Evolutionary conservation across 2,329 filamentous ascomycete species (phyloP).

Genomic region (Pseudopithomyces chartarum): DNA sequence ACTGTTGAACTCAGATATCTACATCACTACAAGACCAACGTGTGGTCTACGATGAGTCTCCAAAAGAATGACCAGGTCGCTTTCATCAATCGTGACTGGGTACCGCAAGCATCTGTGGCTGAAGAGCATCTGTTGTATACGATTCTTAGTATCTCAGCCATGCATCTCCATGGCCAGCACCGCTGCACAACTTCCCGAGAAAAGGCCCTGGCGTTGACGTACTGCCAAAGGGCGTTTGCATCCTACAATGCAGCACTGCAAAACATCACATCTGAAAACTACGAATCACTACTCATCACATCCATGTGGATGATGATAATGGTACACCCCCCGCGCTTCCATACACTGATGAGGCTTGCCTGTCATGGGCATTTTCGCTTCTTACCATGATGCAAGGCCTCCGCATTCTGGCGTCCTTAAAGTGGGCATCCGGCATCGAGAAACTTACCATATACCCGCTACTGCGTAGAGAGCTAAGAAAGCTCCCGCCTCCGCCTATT

Average conservation of each 20-base stretch:
- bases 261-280: slow-evolving; percentile 38
- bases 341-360: slow-evolving; percentile 16
- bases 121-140: slow-evolving; percentile 31
- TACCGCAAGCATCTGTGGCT: slow-evolving; percentile 28
- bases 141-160: slow-evolving; percentile 33
- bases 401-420: slow-evolving; percentile 33
- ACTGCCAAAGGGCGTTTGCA: slow-evolving; percentile 34
- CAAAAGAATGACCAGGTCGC: slow-evolving; percentile 22
- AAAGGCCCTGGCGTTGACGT: slow-evolving; percentile 21
- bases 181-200: slow-evolving; percentile 16
- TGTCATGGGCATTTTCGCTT: slow-evolving; percentile 30
- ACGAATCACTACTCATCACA: slow-evolving; percentile 37
- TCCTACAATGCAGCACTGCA: slow-evolving; percentile 32
- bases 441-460: slow-evolving; percentile 36
- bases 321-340: slow-evolving; percentile 20
- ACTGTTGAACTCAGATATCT: slow-evolving; percentile 26
- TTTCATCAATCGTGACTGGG: slow-evolving; percentile 25
- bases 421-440: slow-evolving; percentile 38
- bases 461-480: slow-evolving; percentile 32
- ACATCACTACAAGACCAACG: slow-evolving; percentile 29
- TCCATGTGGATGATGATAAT: slow-evolving; percentile 29
- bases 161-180: slow-evolving; percentile 20
- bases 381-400: slow-evolving; percentile 39
- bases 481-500: slow-evolving; percentile 33
- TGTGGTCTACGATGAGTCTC: slow-evolving; percentile 30